Conservation (phyloP, 2,329 filamentous ascomycete species). For the Aspergillus neoniger region DNA sequence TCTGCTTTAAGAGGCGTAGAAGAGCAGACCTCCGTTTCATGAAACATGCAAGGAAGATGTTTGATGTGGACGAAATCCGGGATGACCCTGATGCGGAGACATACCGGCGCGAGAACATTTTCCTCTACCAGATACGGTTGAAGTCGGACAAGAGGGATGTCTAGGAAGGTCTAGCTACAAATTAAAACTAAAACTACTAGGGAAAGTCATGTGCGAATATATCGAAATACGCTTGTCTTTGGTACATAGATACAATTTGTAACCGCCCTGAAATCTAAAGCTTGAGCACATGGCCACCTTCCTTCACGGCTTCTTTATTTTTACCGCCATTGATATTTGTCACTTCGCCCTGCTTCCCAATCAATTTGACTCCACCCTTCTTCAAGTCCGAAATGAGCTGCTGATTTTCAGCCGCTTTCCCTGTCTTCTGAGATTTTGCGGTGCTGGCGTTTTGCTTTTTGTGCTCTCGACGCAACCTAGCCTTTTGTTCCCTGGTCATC, state of each 20-base stretch:
- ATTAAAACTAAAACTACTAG: neutral
- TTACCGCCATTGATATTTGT: slow-evolving; percentile 82
- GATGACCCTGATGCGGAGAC: slow-evolving; percentile 52
- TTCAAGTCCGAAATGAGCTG: slow-evolving; percentile 68
- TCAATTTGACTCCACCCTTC: slow-evolving; percentile 86
- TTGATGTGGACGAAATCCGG: slow-evolving; percentile 62
- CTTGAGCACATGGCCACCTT: slow-evolving; percentile 37
- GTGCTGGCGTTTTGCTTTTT: slow-evolving; percentile 74
- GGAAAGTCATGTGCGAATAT: neutral
- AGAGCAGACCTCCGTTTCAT: slow-evolving; percentile 77
- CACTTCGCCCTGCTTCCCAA: slow-evolving; percentile 85
- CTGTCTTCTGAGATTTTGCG: slow-evolving; percentile 49
- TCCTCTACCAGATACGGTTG: slow-evolving; percentile 39
- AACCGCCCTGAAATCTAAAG: slow-evolving; percentile 26
- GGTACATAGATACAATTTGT: neutral
- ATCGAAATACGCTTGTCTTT: neutral
- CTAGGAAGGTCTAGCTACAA: neutral
- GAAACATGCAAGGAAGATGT: slow-evolving; percentile 68
- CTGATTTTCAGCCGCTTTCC: slow-evolving; percentile 48
- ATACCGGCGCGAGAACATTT: slow-evolving; percentile 43
- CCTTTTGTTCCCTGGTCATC: slow-evolving; percentile 83
- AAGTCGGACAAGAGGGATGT: slow-evolving; percentile 21
- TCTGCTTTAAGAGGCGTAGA: slow-evolving; percentile 93
- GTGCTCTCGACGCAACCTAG: slow-evolving; percentile 71
- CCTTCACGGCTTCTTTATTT: slow-evolving; percentile 45